Evolutionary conservation across 2,329 filamentous ascomycete species (phyloP).

Genomic region (Bertia moriformis): DNA sequence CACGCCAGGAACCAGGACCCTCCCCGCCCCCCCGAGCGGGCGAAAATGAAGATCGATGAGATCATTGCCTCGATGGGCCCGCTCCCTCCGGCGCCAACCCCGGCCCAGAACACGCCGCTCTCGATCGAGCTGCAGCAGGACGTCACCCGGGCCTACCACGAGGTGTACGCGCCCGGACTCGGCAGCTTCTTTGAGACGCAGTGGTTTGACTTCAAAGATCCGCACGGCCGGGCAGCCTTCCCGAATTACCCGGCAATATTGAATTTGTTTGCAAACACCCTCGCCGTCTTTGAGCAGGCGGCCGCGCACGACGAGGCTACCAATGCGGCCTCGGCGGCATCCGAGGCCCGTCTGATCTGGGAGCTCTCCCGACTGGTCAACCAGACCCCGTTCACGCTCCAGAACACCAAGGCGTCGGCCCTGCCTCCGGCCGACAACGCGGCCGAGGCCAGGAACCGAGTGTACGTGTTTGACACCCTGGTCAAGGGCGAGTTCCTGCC

Average conservation of each 20-base stretch:
- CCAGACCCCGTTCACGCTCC: slow-evolving; percentile 35
- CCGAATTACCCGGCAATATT: slow-evolving; percentile 40
- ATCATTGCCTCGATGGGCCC: slow-evolving; percentile 50
- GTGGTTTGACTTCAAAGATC: slow-evolving; percentile 56
- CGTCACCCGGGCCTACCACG: slow-evolving; percentile 62
- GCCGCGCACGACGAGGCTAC: slow-evolving; percentile 32
- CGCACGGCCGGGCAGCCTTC: slow-evolving; percentile 28
- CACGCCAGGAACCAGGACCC: no score
- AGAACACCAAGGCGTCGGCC: slow-evolving; percentile 19
- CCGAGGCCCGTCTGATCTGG: slow-evolving; percentile 48
- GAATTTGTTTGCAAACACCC: slow-evolving; percentile 52
- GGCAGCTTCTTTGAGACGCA: slow-evolving; percentile 67
- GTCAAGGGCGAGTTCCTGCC: slow-evolving; percentile 56
- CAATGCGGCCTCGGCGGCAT: slow-evolving; percentile 34
- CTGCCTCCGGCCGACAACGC: slow-evolving; percentile 37
- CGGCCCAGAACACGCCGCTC: slow-evolving; percentile 16
- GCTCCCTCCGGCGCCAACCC: slow-evolving; percentile 42
- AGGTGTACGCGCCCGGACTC: slow-evolving; percentile 62
- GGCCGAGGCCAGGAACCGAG: slow-evolving; percentile 50
- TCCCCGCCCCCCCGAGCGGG: neutral
- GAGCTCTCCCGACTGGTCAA: no score
- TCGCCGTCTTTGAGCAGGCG: slow-evolving; percentile 35
- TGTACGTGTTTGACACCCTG: slow-evolving; percentile 64
- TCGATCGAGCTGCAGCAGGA: neutral
- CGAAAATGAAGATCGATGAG: slow-evolving; percentile 58